Percentiles rank a stretch among this genome's conserved stretches.
These are phyloP conservation scores for Fusarium sp. DNA, from an alignment of 2,329 filamentous ascomycete species.

Conservation along the genomic window DNA sequence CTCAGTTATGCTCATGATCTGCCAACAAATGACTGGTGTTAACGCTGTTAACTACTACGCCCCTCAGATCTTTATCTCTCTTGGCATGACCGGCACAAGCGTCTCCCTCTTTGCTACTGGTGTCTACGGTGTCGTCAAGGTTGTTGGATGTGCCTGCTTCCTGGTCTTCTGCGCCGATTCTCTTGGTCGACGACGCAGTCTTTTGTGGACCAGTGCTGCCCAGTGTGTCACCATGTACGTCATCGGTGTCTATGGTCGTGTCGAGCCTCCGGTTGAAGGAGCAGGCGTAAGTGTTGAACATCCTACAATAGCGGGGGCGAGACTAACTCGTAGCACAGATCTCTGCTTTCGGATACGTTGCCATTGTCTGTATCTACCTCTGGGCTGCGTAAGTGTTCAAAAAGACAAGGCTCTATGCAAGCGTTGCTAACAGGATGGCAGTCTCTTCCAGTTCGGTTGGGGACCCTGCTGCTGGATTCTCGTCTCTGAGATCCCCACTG, in stretches of 20 bases:
- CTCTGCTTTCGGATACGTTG: conserved; percentile 74
- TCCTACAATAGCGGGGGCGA: too few species aligned
- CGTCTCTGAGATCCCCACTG: conserved; percentile 74
- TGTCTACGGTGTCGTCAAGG: conserved; percentile 78
- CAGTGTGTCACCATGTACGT: conserved; percentile 74
- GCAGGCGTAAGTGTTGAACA: conserved; percentile 51
- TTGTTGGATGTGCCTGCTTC: conserved; percentile 71
- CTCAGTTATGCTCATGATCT: conserved; percentile 70
- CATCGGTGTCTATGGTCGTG: conserved; percentile 76
- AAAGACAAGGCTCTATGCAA: not conserved
- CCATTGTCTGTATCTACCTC: conserved; percentile 76
- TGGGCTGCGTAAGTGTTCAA: conserved; percentile 64
- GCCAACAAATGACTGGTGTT: conserved; percentile 78
- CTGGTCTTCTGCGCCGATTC: conserved; percentile 75
- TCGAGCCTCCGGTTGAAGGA: conserved; percentile 66
- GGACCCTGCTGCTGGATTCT: conserved; percentile 80
- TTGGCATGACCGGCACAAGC: conserved; percentile 68
- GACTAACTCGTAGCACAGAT: conserved; percentile 51
- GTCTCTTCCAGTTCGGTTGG: conserved; percentile 76
- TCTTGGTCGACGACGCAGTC: conserved; percentile 69
- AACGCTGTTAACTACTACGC: conserved; percentile 71
- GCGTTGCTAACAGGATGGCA: conserved; percentile 35
- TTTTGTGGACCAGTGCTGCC: conserved; percentile 73
- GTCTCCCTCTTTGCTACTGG: conserved; percentile 77
- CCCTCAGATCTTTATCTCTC: conserved; percentile 73